Evolutionary conservation across 192 early-diverging fungal genomes (phyloP), one percentile per base, ranked within the genome.

Genomic region (Mortierella alpina): DNA sequence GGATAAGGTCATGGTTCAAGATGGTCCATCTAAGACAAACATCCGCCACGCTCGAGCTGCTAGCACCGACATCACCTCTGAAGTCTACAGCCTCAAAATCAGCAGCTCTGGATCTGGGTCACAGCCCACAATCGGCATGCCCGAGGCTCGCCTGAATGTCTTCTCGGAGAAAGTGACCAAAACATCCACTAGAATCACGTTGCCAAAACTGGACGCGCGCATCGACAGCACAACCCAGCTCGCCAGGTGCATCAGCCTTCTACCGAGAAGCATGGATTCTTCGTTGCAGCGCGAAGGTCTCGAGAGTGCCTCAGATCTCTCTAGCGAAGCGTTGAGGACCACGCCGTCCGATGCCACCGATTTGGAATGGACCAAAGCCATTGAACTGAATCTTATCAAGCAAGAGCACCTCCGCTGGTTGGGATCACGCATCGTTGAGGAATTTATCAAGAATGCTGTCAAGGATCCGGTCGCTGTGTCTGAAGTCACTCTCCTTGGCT

Each of bases 201-300:
- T 59, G 7, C 57, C 57, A 40, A 39, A 59, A 40, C 22, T 8
- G 1, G 57, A 40, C 39, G 57, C 22, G 17, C 57, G 57, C 7
- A 59, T 59, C 57, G 57, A 59, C 57, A 59, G 7, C 10, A 59
- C 31, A 5, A 5, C 57, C 39, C 57, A 59, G 39, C 57, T 59
- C 17, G 2, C n/a, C 57, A 40, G 44, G 6, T 41, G 57, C 39
- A 31, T 22, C 57, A 59, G 57, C 57, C 57, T 59, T 59, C 57
- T 59, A 1, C 1, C n/a, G n/a, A 55, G n/a, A 8, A 55, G 2
- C 11, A 15, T 18, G 53, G n/a, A 3, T 55, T 55, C 22, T 3
- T 55, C 53, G 1, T 20, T 20, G 53, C n/a, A 18, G n/a, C 3
- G 53, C 53, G 53, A 55, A 55, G 49, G 49, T 50, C 17, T 50